Evolutionary conservation across 202 grass and related monocot species (phyloP).

Genomic region (Digitaria exilis): DNA sequence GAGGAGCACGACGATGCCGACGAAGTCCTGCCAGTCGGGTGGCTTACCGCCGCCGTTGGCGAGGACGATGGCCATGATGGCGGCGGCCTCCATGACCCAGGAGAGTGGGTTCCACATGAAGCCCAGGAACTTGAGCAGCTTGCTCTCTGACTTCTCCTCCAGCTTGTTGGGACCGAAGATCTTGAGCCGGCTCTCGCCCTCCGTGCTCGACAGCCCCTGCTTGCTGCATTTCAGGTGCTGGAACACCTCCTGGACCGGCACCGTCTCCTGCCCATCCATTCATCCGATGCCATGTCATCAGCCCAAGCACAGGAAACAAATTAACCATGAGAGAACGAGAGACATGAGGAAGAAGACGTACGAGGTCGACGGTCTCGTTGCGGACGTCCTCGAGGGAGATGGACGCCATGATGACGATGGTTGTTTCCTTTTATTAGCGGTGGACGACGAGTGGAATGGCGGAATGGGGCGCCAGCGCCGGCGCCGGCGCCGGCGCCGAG

Average conservation of each 20-base stretch:
- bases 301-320: background rate
- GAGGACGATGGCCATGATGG: slow-evolving; percentile 66
- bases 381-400: slow-evolving; percentile 67
- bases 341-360: background rate
- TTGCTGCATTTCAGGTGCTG: slow-evolving; percentile 71
- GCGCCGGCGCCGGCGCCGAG: background rate
- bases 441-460: background rate
- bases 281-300: background rate
- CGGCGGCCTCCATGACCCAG: slow-evolving; percentile 86
- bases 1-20: slow-evolving; percentile 73
- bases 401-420: slow-evolving; percentile 47
- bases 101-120: slow-evolving; percentile 99
- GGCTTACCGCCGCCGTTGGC: slow-evolving; percentile 60
- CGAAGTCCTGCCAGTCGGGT: slow-evolving; percentile 88
- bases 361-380: slow-evolving; percentile 87
- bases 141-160: slow-evolving; percentile 67
- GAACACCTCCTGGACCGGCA: slow-evolving; percentile 76
- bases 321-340: background rate
- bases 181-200: slow-evolving; percentile 62
- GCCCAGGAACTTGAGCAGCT: slow-evolving; percentile 80
- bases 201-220: slow-evolving; percentile 55
- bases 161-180: slow-evolving; percentile 87
- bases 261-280: slow-evolving; percentile 51
- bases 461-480: background rate
- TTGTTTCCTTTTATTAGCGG: background rate